Conservation (phyloP, 2,329 filamentous ascomycete genomes). For the Neocatenulostroma microsporum region DNA sequence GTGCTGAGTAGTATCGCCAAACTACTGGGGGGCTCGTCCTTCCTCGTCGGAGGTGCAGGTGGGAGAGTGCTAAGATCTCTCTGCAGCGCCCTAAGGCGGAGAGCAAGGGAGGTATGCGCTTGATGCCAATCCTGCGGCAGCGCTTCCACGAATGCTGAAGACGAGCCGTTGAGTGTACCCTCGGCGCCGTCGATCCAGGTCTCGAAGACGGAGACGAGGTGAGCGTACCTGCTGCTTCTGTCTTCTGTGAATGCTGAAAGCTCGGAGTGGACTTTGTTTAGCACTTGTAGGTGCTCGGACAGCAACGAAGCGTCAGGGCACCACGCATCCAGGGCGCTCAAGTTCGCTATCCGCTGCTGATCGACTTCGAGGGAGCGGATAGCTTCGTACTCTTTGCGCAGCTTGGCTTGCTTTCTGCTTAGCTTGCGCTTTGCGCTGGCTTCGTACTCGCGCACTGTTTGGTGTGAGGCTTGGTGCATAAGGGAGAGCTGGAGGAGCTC, state of each 20-base stretch:
- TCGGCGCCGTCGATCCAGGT: slow-evolving; percentile 43
- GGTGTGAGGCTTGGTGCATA: slow-evolving; percentile 49
- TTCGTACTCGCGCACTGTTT: slow-evolving; percentile 46
- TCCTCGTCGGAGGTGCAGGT: slow-evolving; percentile 15
- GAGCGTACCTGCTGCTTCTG: slow-evolving; percentile 46
- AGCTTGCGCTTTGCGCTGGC: slow-evolving; percentile 44
- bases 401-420: slow-evolving; percentile 19
- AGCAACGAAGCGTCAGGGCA: slow-evolving; percentile 32
- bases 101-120: slow-evolving; percentile 46
- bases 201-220: slow-evolving; percentile 52
- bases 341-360: slow-evolving; percentile 43
- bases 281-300: slow-evolving; percentile 50
- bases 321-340: slow-evolving; percentile 49
- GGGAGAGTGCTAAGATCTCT: slow-evolving; percentile 44
- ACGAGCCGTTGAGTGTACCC: slow-evolving; percentile 30
- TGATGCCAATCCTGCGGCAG: slow-evolving; percentile 53
- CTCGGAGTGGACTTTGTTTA: slow-evolving; percentile 51
- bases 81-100: slow-evolving; percentile 51
- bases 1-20: slow-evolving; percentile 44
- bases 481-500: slow-evolving; percentile 60
- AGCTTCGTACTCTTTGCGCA: slow-evolving; percentile 28
- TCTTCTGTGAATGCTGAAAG: slow-evolving; percentile 52
- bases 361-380: slow-evolving; percentile 24
- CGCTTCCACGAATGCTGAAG: slow-evolving; percentile 46
- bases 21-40: slow-evolving; percentile 28